Base-by-base conservation (phyloP, 129 eudicot species). In the Mikania micrantha region DNA sequence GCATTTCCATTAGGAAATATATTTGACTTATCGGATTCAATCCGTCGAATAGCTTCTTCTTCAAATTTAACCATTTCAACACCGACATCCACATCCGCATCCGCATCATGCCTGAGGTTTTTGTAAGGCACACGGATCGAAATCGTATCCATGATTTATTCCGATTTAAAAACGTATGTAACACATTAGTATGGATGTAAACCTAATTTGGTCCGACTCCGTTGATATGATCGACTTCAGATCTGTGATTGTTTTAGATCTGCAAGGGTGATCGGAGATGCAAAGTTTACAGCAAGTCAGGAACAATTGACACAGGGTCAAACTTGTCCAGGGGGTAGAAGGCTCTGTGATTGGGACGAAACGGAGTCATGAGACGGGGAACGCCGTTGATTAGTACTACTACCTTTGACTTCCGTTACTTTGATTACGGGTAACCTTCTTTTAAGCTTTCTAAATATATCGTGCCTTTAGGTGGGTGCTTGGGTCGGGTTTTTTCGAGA, bases 41-140 rank as follows among this genome's bases (percentile, higher is more conserved):
- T 15, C 28, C 54, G 62, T 54, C 52, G 60, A 20, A 28, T 20
- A 8, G 54, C 59, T 62, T 67, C 74, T 24, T 84, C 77, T 8
- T 85, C 86, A 4, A 74, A 74, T 20, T 57, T 74, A 5, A 77
- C 78, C 77, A 88, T 58, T 64, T 93, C 96, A 20, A 93, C 88
- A 78, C 84, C 96, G 3, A 12, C 52, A 57, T 15, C 96, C 5
- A 12, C 52, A 57, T 15, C 36, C 2, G 34, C 34, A 53, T 53
- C 60, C 54, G 19, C 64, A n/a, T 67, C 68, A 36, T 77, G 88
- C 60, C 71, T 79, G 60, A 93, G 74, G 76, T 86, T 88, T 74
- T 62, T 79, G 83, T 88, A 88, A 29, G 98, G 96, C 56, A 86
- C 83, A 32, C 90, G 85, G 77, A 88, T 86, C 79, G 96, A 82